Evolutionary conservation across 345 rosid species (phyloP).

Genomic region (Boechera retrofracta): DNA sequence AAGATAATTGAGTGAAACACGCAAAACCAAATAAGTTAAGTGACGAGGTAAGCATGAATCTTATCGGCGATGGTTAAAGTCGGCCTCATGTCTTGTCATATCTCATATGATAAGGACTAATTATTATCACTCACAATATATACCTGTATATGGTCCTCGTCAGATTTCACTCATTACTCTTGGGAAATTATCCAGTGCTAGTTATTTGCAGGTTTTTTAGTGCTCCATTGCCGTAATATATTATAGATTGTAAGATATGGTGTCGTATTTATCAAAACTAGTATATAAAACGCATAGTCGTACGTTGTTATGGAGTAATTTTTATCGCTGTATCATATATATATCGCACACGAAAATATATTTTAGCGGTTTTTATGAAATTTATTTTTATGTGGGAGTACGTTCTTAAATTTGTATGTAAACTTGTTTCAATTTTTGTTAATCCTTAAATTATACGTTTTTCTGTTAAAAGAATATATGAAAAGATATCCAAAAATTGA

Average conservation of each 20-base stretch:
- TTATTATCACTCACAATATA: constrained; percentile 2
- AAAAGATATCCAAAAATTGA: no score
- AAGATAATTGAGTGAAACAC: constrained; percentile 15
- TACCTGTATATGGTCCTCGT: constrained; percentile 41
- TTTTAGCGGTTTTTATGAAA: not conserved
- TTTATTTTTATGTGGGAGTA: no score
- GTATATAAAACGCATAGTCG: not conserved
- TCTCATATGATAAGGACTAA: constrained; percentile 17
- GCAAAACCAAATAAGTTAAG: not conserved
- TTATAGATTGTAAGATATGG: not conserved
- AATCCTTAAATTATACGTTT: no score
- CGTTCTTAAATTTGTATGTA: no score
- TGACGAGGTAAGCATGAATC: constrained; percentile 3
- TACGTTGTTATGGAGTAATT: not conserved
- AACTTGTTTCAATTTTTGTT: no score
- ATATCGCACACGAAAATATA: not conserved
- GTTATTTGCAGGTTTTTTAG: not conserved
- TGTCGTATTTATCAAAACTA: constrained; percentile 5
- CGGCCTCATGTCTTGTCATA: constrained; percentile 28
- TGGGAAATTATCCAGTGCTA: not conserved
- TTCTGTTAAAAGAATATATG: no score
- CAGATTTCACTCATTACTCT: constrained; percentile 40
- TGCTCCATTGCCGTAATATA: not conserved
- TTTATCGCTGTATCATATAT: not conserved
- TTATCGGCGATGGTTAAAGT: constrained; percentile 24